phyloP scores from a whole-genome alignment of 129 eudicot species.

The Centella asiatica region DNA sequence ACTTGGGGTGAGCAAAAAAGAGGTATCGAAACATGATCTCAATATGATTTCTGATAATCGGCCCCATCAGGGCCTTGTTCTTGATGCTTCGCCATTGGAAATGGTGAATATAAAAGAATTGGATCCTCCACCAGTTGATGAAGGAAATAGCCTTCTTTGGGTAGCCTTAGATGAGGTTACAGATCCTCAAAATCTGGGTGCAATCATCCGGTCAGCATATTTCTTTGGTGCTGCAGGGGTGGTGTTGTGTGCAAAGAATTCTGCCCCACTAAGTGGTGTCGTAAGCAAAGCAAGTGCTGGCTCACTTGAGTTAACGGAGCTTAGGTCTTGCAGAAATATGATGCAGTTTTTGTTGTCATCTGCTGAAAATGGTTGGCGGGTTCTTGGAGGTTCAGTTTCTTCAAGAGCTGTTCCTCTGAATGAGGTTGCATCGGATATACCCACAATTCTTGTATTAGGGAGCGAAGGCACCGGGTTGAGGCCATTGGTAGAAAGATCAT shows the following conservation, averaged over 20 bases:
- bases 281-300: conserved; percentile 99
- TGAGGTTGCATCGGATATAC: conserved; percentile 52
- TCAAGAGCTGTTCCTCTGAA: conserved; percentile 54
- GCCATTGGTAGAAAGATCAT: conserved; percentile 90
- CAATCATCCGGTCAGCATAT: conserved; percentile 79
- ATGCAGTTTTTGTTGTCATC: conserved; percentile 90
- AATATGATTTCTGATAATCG: conserved; percentile 83
- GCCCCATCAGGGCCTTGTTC: conserved; percentile 90
- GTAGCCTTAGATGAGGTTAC: conserved; percentile 93
- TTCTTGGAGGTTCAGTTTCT: conserved; percentile 81
- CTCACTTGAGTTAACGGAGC: conserved; percentile 75
- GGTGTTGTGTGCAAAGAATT: conserved; percentile 90
- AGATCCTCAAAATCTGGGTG: conserved; percentile 95
- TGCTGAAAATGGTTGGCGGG: conserved; percentile 93
- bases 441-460: conserved; percentile 86
- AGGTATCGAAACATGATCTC: conserved; percentile 82
- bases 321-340: conserved; percentile 87
- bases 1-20: conserved; percentile 53
- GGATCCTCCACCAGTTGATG: conserved; percentile 44
- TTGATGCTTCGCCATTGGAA: conserved; percentile 89
- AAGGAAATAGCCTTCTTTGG: conserved; percentile 58
- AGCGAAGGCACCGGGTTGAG: conserved; percentile 95
- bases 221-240: conserved; percentile 91
- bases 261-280: conserved; percentile 94
- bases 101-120: conserved; percentile 73